Base-by-base conservation (phyloP, 2,329 filamentous ascomycete genomes). In the Hyphodiscus sp. region DNA sequence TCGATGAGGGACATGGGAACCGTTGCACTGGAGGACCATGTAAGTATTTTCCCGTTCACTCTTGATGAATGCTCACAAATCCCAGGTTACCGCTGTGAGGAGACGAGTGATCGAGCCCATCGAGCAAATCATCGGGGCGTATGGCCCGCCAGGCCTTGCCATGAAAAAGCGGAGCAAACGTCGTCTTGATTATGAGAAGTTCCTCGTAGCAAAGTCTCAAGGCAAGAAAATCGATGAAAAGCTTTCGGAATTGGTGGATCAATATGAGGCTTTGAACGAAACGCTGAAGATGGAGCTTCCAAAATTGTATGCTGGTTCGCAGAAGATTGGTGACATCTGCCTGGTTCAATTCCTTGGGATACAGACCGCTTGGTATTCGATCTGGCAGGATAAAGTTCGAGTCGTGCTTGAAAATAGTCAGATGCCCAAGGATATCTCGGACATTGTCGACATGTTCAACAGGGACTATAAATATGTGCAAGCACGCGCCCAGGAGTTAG, bases 151-250 rank as follows among this genome's bases (percentile, higher is more conserved):
- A 1, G 88, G 91, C 47, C 81, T 91, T 55, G 86, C 94, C 3
- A 96, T 97, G 82, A 89, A 91, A 67, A 96, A 97, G 73, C 87
- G 94, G 20, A 86, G 91, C 63, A 97, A 97, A 74, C 86, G 89
- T n/a, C 81, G 95, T 15, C 74, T 92, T 16, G 91, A 96, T 66
- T 97, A 89, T 69, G 89, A 92, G 60, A 87, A 87, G 61, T 89
- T 82, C 62, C 85, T 89, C 65, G 82, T 87, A 61, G 78, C 91
- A 54, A 86, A 87, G 65, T 87, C 90, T 45, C 79, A 82, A 33
- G 89, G 90, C 58, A 91, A 95, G 70, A 95, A 89, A 62, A 77
- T 90, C 13, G 92, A 97, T 68, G 86, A 90, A 65, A 94, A 92
- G 68, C 85, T 91, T 3, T 76, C 81, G 16, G 90, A 95, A 62